Evolutionary conservation across 306 rosid genomes (phyloP).

Genomic region (Fragaria vesca): DNA sequence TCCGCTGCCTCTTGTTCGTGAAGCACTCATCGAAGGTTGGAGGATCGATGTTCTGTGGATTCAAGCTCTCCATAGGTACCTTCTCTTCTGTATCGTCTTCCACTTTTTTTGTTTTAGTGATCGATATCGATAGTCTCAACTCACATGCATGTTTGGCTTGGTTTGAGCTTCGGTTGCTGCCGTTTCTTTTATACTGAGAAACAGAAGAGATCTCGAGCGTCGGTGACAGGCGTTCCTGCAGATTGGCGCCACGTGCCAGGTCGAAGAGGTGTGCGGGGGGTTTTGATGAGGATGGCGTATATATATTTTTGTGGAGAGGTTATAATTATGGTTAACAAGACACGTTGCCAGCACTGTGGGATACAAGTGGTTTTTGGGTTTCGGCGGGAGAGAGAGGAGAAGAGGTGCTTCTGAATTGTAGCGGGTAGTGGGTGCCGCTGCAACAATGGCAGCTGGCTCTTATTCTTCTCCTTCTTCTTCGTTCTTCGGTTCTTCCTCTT

Average conservation of each 20-base stretch:
- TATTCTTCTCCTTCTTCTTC: not conserved
- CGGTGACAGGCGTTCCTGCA: not conserved
- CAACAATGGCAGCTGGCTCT: not conserved
- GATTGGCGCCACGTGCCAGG: not conserved
- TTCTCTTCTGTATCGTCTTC: not conserved
- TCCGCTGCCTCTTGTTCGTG: conserved; percentile 27
- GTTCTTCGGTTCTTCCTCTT: not conserved
- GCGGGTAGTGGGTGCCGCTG: not conserved
- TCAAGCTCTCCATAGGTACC: conserved; percentile 21
- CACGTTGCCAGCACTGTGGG: not conserved
- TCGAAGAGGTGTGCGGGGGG: not conserved
- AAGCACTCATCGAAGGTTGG: not conserved
- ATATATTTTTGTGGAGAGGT: not conserved
- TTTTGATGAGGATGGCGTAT: not conserved
- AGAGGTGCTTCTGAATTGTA: not conserved
- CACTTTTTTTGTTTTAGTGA: not conserved
- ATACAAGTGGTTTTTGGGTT: not conserved
- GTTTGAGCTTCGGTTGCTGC: not conserved
- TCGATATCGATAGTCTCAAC: conserved; percentile 10
- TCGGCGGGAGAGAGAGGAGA: conserved; percentile 3
- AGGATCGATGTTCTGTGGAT: conserved; percentile 13
- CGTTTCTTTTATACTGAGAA: not conserved
- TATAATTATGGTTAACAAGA: not conserved
- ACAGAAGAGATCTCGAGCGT: not conserved
- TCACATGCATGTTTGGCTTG: not conserved